phyloP scores from a whole-genome alignment of 768 basidiomycete genomes.

The Amanita pallidorosea region DNA sequence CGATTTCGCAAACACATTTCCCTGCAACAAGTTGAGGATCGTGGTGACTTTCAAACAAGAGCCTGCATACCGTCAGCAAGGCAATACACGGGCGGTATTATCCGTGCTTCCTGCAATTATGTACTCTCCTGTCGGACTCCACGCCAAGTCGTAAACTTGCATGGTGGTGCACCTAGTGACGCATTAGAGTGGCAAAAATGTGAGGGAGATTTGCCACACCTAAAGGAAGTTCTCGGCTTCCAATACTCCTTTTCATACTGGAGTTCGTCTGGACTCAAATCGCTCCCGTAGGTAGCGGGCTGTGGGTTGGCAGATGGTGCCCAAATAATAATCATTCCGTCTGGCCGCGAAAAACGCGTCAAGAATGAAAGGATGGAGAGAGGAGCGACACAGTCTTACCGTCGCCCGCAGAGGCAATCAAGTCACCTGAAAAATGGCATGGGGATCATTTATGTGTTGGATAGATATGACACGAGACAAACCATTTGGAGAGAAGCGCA shows the following conservation, averaged over 20 bases:
- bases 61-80: conserved; percentile 45
- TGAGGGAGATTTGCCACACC: conserved; percentile 28
- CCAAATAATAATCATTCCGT: conserved; percentile 98
- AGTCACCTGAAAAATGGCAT: conserved; percentile 50
- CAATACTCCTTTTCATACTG: conserved; percentile 93
- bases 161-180: conserved; percentile 74
- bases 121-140: conserved; percentile 93
- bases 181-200: not conserved
- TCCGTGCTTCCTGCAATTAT: conserved; percentile 96
- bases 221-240: conserved; percentile 79
- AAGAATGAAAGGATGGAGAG: conserved; percentile 8
- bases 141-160: conserved; percentile 96
- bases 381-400: conserved; percentile 39
- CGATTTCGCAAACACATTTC: conserved; percentile 80
- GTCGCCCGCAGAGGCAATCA: conserved; percentile 95
- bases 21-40: conserved; percentile 29
- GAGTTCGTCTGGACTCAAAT: conserved; percentile 64
- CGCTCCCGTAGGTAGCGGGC: conserved; percentile 70
- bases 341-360: conserved; percentile 26
- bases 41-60: not conserved
- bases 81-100: conserved; percentile 82
- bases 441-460: not conserved
- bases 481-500: conserved; percentile 94
- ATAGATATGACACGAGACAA: conserved; percentile 7
- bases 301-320: conserved; percentile 69